A percentile compares a stretch with the other conserved stretches of the same genome.
Evolutionary conservation across 352 stramenopile genomes (phyloP).

Genomic region (Phytophthora agathidicida): DNA sequence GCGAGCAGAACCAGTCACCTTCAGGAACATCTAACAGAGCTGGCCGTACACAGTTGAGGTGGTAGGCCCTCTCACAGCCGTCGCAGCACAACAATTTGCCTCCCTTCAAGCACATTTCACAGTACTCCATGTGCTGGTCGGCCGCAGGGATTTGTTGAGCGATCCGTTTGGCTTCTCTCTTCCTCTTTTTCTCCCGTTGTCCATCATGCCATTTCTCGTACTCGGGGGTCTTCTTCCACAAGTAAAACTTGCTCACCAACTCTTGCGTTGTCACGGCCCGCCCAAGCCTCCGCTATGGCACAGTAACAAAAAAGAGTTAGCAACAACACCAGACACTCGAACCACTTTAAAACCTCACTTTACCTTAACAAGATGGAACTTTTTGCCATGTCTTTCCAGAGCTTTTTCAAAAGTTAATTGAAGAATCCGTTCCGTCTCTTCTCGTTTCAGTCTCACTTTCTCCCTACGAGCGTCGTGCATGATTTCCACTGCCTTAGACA

Average conservation of each 20-base stretch:
- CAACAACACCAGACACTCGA: too few species aligned
- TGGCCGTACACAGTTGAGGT: constrained; percentile 77
- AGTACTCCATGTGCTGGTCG: constrained; percentile 77
- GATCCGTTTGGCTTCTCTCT: constrained; percentile 57
- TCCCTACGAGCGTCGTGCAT: constrained; percentile 46
- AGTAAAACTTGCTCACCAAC: constrained; percentile 66
- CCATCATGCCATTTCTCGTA: constrained; percentile 63
- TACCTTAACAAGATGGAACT: constrained; percentile 71
- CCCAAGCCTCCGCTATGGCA: constrained; percentile 47
- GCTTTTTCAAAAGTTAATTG: constrained; percentile 49
- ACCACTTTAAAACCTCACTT: too few species aligned
- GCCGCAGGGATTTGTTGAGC: constrained; percentile 21
- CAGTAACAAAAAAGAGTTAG: constrained; percentile 6
- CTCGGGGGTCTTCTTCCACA: constrained; percentile 61
- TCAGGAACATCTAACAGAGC: constrained; percentile 69
- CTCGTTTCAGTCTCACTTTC: constrained; percentile 32
- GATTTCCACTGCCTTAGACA: constrained; percentile 41
- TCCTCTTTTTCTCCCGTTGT: constrained; percentile 46
- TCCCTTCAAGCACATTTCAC: constrained; percentile 69
- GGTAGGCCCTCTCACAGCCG: constrained; percentile 75
- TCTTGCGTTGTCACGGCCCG: constrained; percentile 44
- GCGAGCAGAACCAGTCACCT: constrained; percentile 73
- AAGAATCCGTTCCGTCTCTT: constrained; percentile 40
- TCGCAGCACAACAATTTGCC: constrained; percentile 79
- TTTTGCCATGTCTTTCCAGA: constrained; percentile 60